Evolutionary conservation across 768 basidiomycete genomes (phyloP).

Genomic region (Tricholoma matsutake): DNA sequence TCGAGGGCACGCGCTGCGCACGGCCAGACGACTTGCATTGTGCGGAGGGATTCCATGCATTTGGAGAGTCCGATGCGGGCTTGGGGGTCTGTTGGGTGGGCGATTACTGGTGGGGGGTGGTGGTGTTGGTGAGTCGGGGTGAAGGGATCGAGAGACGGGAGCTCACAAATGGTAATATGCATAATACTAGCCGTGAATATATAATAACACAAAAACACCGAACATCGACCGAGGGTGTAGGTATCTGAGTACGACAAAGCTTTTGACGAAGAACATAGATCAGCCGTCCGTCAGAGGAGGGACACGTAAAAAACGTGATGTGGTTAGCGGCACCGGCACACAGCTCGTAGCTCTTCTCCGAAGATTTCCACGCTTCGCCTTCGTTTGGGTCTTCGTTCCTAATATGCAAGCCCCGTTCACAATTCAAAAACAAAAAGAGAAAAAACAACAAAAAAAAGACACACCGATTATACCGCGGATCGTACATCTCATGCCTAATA

Average conservation of each 20-base stretch:
- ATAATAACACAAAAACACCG: slow-evolving; percentile 76
- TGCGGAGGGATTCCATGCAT: too few species aligned
- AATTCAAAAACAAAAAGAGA: too few species aligned
- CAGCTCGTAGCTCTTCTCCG: slow-evolving; percentile 67
- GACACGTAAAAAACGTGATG: too few species aligned
- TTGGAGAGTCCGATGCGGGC: too few species aligned
- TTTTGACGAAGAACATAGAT: too few species aligned
- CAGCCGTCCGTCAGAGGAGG: too few species aligned
- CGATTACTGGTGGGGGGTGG: slow-evolving; percentile 42
- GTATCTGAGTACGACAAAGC: slow-evolving; percentile 59
- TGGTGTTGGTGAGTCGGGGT: background rate
- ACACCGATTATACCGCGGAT: slow-evolving; percentile 37
- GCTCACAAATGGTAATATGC: slow-evolving; percentile 70
- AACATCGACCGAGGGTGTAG: slow-evolving; percentile 56
- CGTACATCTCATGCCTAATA: slow-evolving; percentile 34
- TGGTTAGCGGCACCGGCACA: slow-evolving; percentile 78
- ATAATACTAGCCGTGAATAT: slow-evolving; percentile 78
- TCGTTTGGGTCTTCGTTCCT: slow-evolving; percentile 37
- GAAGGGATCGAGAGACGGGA: background rate
- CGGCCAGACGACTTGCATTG: too few species aligned
- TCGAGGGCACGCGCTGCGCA: too few species aligned
- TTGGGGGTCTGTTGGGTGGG: too few species aligned
- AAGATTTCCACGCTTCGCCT: slow-evolving; percentile 46
- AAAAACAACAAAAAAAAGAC: slow-evolving; percentile 16
- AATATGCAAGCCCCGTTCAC: too few species aligned